phyloP scores from a whole-genome alignment of 352 stramenopile species.

The Pythium rishiriense region DNA sequence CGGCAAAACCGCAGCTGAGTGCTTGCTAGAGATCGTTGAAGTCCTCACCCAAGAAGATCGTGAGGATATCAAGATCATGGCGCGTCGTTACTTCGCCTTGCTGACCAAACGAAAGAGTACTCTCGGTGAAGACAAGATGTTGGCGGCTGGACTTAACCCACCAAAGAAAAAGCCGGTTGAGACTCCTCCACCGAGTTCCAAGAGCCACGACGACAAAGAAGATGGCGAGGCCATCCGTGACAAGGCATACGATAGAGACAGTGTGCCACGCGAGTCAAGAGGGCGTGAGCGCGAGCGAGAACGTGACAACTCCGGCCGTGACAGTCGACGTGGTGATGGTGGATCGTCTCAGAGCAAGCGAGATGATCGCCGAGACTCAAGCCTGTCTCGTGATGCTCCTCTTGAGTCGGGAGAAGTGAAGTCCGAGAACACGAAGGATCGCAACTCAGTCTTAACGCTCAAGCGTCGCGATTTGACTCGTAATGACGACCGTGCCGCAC shows the following conservation, averaged over 20 bases:
- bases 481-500: constrained; percentile 7
- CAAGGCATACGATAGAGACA: constrained; percentile 4
- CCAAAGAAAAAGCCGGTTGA: constrained; percentile 23
- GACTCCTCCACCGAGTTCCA: constrained; percentile 18
- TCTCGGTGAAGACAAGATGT: constrained; percentile 63
- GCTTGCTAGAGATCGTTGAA: constrained; percentile 67
- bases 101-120: constrained; percentile 75
- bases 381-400: constrained; percentile 20
- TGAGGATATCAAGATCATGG: constrained; percentile 91
- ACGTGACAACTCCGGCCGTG: constrained; percentile 6
- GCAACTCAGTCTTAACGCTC: not conserved
- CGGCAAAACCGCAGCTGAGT: constrained; percentile 53
- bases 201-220: constrained; percentile 29
- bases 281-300: constrained; percentile 8
- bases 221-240: constrained; percentile 27
- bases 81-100: constrained; percentile 81
- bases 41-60: constrained; percentile 75
- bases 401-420: constrained; percentile 28
- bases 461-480: constrained; percentile 27
- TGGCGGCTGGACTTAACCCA: constrained; percentile 34
- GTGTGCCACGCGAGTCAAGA: constrained; percentile 2
- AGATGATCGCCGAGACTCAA: constrained; percentile 17
- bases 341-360: constrained; percentile 13
- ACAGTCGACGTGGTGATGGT: constrained; percentile 19
- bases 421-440: constrained; percentile 18